Evolutionary conservation across 805 yeast species (phyloP).

Genomic region (Yamadazyma endophytica): DNA sequence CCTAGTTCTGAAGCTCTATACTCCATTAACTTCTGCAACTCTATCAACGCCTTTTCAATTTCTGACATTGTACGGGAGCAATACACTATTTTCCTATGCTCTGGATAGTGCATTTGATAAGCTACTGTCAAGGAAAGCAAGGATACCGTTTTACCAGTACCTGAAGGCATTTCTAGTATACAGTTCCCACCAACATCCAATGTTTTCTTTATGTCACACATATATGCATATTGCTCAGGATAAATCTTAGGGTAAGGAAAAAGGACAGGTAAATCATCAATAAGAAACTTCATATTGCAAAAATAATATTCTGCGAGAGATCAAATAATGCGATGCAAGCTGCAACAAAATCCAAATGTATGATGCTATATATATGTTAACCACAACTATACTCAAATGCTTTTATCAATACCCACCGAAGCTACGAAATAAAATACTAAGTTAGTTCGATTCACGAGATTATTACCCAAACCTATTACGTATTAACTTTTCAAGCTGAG

Average conservation of each 20-base stretch:
- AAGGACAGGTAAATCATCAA: conserved; percentile 92
- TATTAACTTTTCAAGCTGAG: conserved; percentile 45
- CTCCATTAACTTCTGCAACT: conserved; percentile 82
- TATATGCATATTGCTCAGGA: conserved; percentile 97
- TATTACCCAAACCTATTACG: conserved; percentile 1
- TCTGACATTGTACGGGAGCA: conserved; percentile 99
- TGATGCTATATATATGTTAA: too few relatives aligned
- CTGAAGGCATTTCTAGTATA: conserved; percentile 98
- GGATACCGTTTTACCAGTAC: conserved; percentile 96
- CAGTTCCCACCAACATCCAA: conserved; percentile 96
- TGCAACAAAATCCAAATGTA: too few relatives aligned
- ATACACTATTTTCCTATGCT: conserved; percentile 88
- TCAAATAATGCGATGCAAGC: too few relatives aligned
- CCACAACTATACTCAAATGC: too few relatives aligned
- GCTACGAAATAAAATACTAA: too few relatives aligned
- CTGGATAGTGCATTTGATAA: conserved; percentile 92
- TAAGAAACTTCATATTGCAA: conserved; percentile 62
- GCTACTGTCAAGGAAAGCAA: conserved; percentile 88
- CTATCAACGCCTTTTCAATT: conserved; percentile 94
- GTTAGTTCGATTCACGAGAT: not conserved
- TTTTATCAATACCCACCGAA: too few relatives aligned
- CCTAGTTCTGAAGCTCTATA: conserved; percentile 82
- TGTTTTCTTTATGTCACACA: conserved; percentile 92
- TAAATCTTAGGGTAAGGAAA: conserved; percentile 96
- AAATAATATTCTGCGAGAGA: too few relatives aligned